phyloP scores from a whole-genome alignment of 257 asterid species.

The Penstemon barbatus region DNA sequence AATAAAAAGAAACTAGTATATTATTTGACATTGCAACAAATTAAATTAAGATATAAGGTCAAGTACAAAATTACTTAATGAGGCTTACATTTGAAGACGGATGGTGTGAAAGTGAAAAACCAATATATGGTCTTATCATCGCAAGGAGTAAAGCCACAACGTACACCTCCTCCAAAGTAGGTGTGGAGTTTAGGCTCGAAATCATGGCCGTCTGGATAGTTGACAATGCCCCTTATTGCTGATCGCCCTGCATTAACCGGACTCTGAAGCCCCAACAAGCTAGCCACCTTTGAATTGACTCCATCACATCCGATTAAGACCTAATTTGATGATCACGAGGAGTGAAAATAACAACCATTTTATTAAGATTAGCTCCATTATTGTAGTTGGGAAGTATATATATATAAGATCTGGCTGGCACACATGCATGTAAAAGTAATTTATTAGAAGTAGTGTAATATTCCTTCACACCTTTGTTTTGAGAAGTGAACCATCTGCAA shows the following conservation, averaged over 20 bases:
- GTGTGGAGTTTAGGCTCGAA: constrained; percentile 36
- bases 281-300: constrained; percentile 68
- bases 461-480: no score
- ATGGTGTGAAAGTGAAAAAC: constrained; percentile 30
- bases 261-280: constrained; percentile 58
- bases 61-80: not conserved
- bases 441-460: no score
- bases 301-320: constrained; percentile 88
- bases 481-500: no score
- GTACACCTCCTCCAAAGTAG: constrained; percentile 45
- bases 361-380: no score
- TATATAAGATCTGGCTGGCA: no score
- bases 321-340: constrained; percentile 28
- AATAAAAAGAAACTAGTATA: not conserved
- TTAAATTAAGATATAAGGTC: not conserved
- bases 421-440: no score
- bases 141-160: constrained; percentile 43
- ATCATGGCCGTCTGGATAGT: constrained; percentile 57
- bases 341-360: no score
- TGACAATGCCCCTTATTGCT: constrained; percentile 68
- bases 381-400: no score
- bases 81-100: constrained; percentile 22
- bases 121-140: constrained; percentile 37
- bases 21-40: constrained; percentile 1
- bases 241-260: constrained; percentile 53